Base-by-base conservation (phyloP, 2,329 filamentous ascomycete genomes). In the Colletotrichum sp. region DNA sequence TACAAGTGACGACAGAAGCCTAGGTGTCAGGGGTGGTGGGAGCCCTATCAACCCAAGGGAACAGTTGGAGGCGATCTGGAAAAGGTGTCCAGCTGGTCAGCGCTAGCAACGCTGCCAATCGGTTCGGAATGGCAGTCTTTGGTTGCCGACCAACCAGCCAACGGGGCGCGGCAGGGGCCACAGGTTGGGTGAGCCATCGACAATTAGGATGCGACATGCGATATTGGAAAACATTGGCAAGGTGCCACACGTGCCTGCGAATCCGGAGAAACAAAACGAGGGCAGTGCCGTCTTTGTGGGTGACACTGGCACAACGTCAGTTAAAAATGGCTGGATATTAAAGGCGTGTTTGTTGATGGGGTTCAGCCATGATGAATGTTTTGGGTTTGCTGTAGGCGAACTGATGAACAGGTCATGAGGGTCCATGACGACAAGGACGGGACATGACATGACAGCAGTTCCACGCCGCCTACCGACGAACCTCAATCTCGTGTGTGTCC, bases 191-290 rank as follows among this genome's bases (percentile, higher is more conserved):
- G 59, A 75, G 70, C 66, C 59, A 52, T 72, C 8, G 64, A 64
- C 52, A 74, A 76, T 76, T 52, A 48, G 32, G 63, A 65, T 73
- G 74, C 74, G 48, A 65, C 73, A 75, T 26, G 63, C 30, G 30
- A 64, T 65, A n/a, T 68, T 64, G 55, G 34, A 22, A 60, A 48
- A 60, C 59, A 62, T 70, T 64, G 60, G 55, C 63, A 57, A 36
- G 18, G 52, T 48, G 55, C 44, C n/a, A 62, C 68, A 68, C 55
- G 44, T 24, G 44, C 8, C 57, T 59, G 62, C 30, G 24, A 34
- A 30, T 44, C 22, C 12, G 32, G 39, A 72, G 39, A 63, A 28
- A 34, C 57, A 44, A 39, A 28, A 18, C 24, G 44, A 70, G 66
- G 44, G 10, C 57, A 68, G 32, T 52, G 66, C n/a, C 48, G 26